Conservation (phyloP, 2,329 filamentous ascomycete genomes). For the Leptographium galeiforme region DNA sequence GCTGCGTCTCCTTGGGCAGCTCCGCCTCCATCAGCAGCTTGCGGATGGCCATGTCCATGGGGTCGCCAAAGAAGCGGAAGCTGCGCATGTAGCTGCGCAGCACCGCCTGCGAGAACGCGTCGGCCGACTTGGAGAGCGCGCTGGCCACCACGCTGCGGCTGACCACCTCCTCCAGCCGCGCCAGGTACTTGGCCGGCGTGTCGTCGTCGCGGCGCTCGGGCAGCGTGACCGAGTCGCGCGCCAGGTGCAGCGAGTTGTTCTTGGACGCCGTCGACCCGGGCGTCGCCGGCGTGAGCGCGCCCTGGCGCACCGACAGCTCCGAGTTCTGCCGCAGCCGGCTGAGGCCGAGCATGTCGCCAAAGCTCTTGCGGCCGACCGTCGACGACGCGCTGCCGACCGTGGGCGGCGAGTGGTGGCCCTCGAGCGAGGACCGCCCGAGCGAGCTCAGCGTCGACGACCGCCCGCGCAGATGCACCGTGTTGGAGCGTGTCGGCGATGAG, state of each 20-base stretch:
- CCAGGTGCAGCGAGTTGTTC: constrained; percentile 68
- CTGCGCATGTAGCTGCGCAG: constrained; percentile 89
- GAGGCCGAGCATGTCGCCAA: constrained; percentile 75
- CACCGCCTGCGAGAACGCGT: constrained; percentile 71
- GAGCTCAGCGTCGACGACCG: constrained; percentile 88
- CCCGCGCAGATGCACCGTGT: constrained; percentile 48
- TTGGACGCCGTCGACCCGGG: constrained; percentile 62
- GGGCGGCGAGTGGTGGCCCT: constrained; percentile 54
- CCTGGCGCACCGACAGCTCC: constrained; percentile 49
- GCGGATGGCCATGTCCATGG: constrained; percentile 93
- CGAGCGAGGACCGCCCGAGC: constrained; percentile 56
- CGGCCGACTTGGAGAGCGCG: constrained; percentile 71
- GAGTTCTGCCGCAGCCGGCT: constrained; percentile 70
- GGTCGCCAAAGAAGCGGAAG: constrained; percentile 91
- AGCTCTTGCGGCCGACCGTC: constrained; percentile 72
- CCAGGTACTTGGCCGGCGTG: constrained; percentile 77
- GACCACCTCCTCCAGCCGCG: constrained; percentile 67
- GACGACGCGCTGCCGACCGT: constrained; percentile 69
- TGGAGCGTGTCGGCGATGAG: constrained; percentile 47
- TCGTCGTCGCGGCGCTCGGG: constrained; percentile 78
- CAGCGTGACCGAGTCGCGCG: constrained; percentile 55
- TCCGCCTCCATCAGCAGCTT: constrained; percentile 96
- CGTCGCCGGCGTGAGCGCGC: constrained; percentile 54
- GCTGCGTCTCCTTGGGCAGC: constrained; percentile 91
- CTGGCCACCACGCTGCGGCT: constrained; percentile 74